phyloP scores from a whole-genome alignment of 768 basidiomycete genomes.

The Rhizopogon vinicolor region DNA sequence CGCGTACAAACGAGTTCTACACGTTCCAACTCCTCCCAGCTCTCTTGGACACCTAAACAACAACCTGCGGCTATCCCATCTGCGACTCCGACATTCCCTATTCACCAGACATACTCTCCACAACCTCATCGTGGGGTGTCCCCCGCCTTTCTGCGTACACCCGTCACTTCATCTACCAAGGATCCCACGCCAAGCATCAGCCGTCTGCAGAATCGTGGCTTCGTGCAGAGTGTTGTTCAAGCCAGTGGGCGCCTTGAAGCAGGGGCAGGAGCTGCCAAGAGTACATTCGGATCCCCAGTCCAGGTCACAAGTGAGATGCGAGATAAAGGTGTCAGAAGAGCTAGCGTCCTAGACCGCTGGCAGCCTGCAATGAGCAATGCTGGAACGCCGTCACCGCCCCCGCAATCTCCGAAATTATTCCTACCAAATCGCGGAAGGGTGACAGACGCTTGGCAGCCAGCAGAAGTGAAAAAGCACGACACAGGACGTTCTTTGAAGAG shows the following conservation, averaged over 20 bases:
- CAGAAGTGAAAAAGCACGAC: conserved; percentile 26
- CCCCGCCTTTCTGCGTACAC: conserved; percentile 51
- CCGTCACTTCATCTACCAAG: conserved; percentile 43
- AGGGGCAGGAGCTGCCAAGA: conserved; percentile 21
- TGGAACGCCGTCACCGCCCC: conserved; percentile 31
- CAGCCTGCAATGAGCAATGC: conserved; percentile 33
- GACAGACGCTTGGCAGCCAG: conserved; percentile 20
- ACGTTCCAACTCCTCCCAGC: conserved; percentile 2
- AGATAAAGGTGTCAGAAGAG: conserved; percentile 30
- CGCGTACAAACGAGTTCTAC: background rate
- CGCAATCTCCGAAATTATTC: conserved; percentile 33
- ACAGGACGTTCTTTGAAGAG: conserved; percentile 33
- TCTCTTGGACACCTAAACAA: conserved; percentile 21
- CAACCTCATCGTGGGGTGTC: conserved; percentile 42
- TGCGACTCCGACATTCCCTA: conserved; percentile 34
- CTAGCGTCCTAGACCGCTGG: conserved; percentile 73
- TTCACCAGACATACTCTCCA: conserved; percentile 36
- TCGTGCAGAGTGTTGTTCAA: conserved; percentile 80
- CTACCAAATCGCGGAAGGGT: conserved; percentile 37
- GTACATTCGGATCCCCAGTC: conserved; percentile 25
- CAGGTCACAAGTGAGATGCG: conserved; percentile 31
- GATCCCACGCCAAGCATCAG: conserved; percentile 81
- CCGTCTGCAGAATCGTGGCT: conserved; percentile 77
- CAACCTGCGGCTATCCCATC: conserved; percentile 29
- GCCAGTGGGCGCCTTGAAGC: conserved; percentile 51